Percentiles rank a stretch among this genome's conserved stretches.
Evolutionary conservation across 768 basidiomycete species (phyloP).

Genomic region (Suillus ampliporus): DNA sequence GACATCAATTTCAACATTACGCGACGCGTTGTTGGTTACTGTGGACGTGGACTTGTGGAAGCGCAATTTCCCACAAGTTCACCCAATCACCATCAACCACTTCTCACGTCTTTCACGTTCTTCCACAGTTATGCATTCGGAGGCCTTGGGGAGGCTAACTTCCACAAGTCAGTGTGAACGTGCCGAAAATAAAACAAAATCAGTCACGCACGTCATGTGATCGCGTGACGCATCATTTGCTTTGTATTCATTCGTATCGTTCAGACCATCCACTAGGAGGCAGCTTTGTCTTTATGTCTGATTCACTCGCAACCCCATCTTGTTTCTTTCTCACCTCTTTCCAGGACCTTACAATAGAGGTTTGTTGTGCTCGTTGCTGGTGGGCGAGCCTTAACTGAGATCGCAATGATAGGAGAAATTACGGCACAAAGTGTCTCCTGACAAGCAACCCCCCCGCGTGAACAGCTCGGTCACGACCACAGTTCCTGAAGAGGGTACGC

Average conservation of each 20-base stretch:
- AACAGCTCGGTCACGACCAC: neutral
- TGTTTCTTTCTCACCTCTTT: neutral
- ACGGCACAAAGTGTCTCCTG: neutral
- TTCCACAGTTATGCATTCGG: too few species aligned
- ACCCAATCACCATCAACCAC: neutral
- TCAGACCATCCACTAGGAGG: neutral
- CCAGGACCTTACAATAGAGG: neutral
- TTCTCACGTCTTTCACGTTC: slow-evolving; percentile 2
- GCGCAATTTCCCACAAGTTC: neutral
- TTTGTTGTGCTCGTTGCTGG: neutral
- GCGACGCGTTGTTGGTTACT: slow-evolving; percentile 45
- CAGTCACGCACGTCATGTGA: slow-evolving; percentile 1
- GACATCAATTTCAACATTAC: slow-evolving; percentile 23
- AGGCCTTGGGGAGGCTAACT: too few species aligned
- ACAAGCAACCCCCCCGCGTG: neutral
- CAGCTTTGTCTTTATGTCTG: slow-evolving; percentile 6
- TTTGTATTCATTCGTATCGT: too few species aligned
- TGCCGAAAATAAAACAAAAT: neutral
- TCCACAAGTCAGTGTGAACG: too few species aligned
- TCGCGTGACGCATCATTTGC: neutral
- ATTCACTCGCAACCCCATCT: neutral
- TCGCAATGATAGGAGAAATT: neutral
- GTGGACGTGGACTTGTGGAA: slow-evolving; percentile 22
- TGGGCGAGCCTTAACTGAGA: neutral
- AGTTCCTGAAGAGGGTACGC: neutral